Conservation (phyloP, 2,329 filamentous ascomycete species). For the Claviceps citrina region DNA sequence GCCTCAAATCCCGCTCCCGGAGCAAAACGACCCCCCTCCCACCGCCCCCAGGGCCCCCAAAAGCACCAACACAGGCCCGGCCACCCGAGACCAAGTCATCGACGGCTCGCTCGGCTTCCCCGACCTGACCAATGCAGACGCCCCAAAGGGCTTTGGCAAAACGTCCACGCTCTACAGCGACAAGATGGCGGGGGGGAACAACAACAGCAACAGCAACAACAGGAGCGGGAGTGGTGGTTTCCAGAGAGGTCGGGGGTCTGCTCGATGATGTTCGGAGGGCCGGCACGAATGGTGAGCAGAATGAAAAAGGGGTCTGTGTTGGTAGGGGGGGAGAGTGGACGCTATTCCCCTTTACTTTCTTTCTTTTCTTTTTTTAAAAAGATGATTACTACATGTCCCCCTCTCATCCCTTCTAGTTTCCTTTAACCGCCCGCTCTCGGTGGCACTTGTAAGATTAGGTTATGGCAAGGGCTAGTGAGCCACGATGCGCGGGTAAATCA, state of each 20-base stretch:
- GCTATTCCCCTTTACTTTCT: no score
- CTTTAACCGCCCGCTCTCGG: no score
- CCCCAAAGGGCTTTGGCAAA: conserved; percentile 9
- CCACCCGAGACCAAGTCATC: conserved; percentile 28
- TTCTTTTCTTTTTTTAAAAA: no score
- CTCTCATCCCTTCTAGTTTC: no score
- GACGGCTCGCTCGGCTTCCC: conserved; percentile 41
- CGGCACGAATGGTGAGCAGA: background rate
- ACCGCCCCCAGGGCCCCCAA: conserved; percentile 20
- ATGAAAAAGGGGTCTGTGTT: no score
- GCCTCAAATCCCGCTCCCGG: conserved; percentile 10
- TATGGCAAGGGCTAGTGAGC: no score
- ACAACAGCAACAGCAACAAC: conserved; percentile 3
- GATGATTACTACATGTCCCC: no score
- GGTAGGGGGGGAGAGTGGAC: no score
- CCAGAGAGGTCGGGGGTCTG: conserved; percentile 9
- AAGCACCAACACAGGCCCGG: conserved; percentile 9
- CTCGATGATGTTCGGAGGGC: no score
- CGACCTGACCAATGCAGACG: conserved; percentile 26
- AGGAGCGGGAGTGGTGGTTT: conserved; percentile 12
- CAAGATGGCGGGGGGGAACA: conserved; percentile 19
- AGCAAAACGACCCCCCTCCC: conserved; percentile 15
- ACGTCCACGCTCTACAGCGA: conserved; percentile 40
- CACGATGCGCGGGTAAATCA: no score
- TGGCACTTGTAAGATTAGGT: no score